These are phyloP conservation scores for Cadophora luteo-olivacea DNA, from an alignment of 2,329 filamentous ascomycete species.

Conservation along the genomic window DNA sequence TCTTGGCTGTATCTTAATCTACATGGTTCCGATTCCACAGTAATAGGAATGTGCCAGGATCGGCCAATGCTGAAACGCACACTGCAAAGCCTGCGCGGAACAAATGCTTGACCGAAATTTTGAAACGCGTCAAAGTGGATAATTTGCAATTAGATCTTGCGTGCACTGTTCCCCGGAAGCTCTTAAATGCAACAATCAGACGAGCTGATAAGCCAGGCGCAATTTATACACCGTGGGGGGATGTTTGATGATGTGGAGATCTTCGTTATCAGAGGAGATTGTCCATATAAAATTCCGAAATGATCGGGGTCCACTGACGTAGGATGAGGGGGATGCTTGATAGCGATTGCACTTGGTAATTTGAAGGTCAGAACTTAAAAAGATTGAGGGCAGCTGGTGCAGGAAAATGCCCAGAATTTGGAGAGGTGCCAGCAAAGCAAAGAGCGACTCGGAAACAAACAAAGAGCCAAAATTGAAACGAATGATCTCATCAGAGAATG, in stretches of 20 bases:
- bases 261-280: constrained; percentile 11
- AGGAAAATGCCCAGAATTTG: neutral
- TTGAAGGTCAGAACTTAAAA: neutral
- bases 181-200: constrained; percentile 6
- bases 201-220: constrained; percentile 14
- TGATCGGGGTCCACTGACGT: neutral
- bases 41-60: constrained; percentile 17
- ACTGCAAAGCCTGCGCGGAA: constrained; percentile 17
- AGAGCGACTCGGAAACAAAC: neutral
- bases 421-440: neutral
- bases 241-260: constrained; percentile 8
- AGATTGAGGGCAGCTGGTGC: neutral
- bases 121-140: constrained; percentile 22
- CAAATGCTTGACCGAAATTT: constrained; percentile 14
- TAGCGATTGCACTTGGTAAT: constrained; percentile 1
- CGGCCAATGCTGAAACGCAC: constrained; percentile 19
- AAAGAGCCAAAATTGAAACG: neutral
- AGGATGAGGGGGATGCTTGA: constrained; percentile 3
- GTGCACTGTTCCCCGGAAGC: constrained; percentile 14
- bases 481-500: neutral
- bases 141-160: constrained; percentile 1
- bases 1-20: constrained; percentile 18
- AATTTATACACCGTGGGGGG: constrained; percentile 11
- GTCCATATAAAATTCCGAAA: neutral
- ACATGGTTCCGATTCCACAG: constrained; percentile 10